Evolutionary conservation across 1,139 yeast species (phyloP).

Genomic region (Pichia terricola): DNA sequence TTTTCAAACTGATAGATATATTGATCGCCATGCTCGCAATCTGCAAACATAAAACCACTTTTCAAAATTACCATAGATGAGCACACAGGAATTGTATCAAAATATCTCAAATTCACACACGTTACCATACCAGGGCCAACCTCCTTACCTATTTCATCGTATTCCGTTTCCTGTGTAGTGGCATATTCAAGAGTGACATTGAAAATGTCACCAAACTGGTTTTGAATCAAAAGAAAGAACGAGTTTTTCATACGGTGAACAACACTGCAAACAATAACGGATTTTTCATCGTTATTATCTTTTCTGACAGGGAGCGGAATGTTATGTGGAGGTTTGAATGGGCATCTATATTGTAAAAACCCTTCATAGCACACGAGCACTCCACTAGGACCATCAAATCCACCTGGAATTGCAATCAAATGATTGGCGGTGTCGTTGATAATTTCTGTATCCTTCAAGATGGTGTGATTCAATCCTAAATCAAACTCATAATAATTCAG

Average conservation of each 20-base stretch:
- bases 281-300: conserved; percentile 26
- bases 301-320: conserved; percentile 50
- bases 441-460: conserved; percentile 37
- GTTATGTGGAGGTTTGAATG: conserved; percentile 26
- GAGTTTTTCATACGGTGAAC: conserved; percentile 54
- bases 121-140: conserved; percentile 28
- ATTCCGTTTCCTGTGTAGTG: conserved; percentile 21
- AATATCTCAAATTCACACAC: conserved; percentile 43
- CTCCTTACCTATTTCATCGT: conserved; percentile 10
- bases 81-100: conserved; percentile 64
- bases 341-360: conserved; percentile 36
- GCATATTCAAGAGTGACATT: conserved; percentile 45
- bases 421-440: conserved; percentile 35
- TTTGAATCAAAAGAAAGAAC: conserved; percentile 68
- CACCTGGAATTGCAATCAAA: conserved; percentile 39
- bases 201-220: conserved; percentile 66
- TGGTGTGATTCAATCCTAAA: conserved; percentile 71
- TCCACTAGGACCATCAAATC: conserved; percentile 52
- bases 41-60: conserved; percentile 68
- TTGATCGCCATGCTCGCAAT: conserved; percentile 54
- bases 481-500: conserved; percentile 74
- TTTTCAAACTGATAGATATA: conserved; percentile 67
- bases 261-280: conserved; percentile 44
- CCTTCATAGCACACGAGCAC: conserved; percentile 43
- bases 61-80: conserved; percentile 50